Base-by-base conservation (phyloP, 805 yeast genomes). In the Suhomyces sp. region DNA sequence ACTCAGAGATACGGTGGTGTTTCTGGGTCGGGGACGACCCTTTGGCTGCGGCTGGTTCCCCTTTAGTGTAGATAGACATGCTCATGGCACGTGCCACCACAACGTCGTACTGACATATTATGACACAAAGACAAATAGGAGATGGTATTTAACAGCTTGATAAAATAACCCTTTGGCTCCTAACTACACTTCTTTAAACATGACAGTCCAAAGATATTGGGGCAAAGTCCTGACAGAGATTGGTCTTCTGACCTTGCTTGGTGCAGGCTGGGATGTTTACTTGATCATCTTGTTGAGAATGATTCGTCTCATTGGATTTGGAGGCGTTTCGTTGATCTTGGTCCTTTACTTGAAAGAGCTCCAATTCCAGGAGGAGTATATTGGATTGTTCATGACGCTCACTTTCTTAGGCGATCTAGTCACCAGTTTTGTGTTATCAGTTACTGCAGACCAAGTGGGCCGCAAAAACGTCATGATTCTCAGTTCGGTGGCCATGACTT, bases 371-470 rank as follows among this genome's bases (percentile, higher is more conserved):
- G 82, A 78, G 48, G 61, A 66, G n/a, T 50, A 60, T 44, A 77
- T 78, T 12, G 86, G 86, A 1, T 40, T 72, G 46, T 79, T 68
- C 53, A 72, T 81, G 73, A 72, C 84, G 0, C 48, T 73, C 9
- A 78, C 81, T 2, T 68, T 78, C 51, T 55, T 76, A 10, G 86
- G 86, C 2, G 86, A 82, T 60, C 68, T 82, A 44, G 57, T 78
- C 9, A 62, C 76, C n/a, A 75, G 82, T 4, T 79, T 79, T 48
- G 47, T 73, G 13, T 58, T 81, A 41, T 74, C 83, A 1, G 43
- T 79, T 33, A 62, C 71, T 2, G 78, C 82, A 0, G 85, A 82
- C 58, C 55, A 59, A 20, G 53, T 77, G 7, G 86, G 86, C 2
- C 68, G 84, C 29, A 65, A 75, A 31, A 64, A 60, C 45, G 61